These are phyloP conservation scores for Heterobasidion parviporum DNA, from an alignment of 1,284 basidiomycete species.

Conservation along the genomic window DNA sequence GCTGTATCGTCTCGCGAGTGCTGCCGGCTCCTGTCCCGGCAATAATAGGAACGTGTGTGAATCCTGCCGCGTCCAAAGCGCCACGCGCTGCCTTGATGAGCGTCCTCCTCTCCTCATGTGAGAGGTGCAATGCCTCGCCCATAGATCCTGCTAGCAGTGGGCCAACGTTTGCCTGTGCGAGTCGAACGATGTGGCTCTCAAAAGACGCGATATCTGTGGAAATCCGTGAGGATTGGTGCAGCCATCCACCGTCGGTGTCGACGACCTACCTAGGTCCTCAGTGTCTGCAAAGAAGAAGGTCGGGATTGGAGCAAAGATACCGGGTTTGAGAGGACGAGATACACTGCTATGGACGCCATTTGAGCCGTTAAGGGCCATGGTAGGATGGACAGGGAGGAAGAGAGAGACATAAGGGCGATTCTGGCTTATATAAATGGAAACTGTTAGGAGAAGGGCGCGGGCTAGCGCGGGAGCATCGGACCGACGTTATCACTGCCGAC, in stretches of 20 bases:
- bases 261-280: constrained; percentile 72
- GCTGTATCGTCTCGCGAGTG: constrained; percentile 72
- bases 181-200: constrained; percentile 62
- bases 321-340: constrained; percentile 57
- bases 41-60: constrained; percentile 60
- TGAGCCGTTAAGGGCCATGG: constrained; percentile 32
- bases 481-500: constrained; percentile 1
- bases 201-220: constrained; percentile 63
- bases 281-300: constrained; percentile 72
- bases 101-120: constrained; percentile 59
- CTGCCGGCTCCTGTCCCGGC: constrained; percentile 79
- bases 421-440: not conserved
- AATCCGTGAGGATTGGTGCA: not conserved
- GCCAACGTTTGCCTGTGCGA: constrained; percentile 66
- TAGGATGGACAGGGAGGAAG: not conserved
- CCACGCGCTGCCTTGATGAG: constrained; percentile 68
- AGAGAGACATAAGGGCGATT: not conserved
- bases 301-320: constrained; percentile 81
- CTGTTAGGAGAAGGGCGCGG: not conserved
- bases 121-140: constrained; percentile 79
- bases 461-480: not conserved
- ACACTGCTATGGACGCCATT: constrained; percentile 16
- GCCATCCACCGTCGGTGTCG: not conserved
- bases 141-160: constrained; percentile 80
- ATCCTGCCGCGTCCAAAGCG: constrained; percentile 61